phyloP scores from a whole-genome alignment of 2,329 filamentous ascomycete genomes.

The Acrocalymma vagum region DNA sequence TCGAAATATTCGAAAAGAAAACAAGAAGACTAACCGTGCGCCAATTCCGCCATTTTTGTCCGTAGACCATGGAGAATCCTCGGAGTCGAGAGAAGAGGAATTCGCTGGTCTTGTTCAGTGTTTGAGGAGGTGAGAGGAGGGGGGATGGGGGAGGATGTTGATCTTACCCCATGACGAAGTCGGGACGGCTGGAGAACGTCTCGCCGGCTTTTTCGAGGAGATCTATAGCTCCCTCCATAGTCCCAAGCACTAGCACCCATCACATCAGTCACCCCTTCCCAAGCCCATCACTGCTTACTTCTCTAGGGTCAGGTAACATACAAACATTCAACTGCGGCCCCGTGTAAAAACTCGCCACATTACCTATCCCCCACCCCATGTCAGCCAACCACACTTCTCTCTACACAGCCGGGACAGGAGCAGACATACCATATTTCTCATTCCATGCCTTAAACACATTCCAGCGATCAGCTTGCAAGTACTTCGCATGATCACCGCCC shows the following conservation, averaged over 20 bases:
- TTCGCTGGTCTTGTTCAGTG: constrained; percentile 10
- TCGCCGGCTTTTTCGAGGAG: constrained; percentile 13
- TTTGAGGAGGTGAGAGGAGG: constrained; percentile 8
- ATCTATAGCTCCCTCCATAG: constrained; percentile 13
- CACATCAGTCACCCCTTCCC: constrained; percentile 9
- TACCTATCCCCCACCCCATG: constrained; percentile 10
- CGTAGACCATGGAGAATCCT: constrained; percentile 12
- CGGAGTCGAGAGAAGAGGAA: constrained; percentile 13
- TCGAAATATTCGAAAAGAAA: constrained; percentile 8
- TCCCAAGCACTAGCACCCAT: constrained; percentile 11
- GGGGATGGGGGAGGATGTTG: constrained; percentile 5
- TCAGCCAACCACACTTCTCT: constrained; percentile 10
- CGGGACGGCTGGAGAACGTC: constrained; percentile 11
- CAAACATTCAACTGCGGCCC: constrained; percentile 13
- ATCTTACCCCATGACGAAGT: constrained; percentile 13
- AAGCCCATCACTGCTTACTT: constrained; percentile 8
- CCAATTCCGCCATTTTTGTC: constrained; percentile 12
- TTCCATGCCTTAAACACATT: constrained; percentile 15
- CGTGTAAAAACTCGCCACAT: constrained; percentile 13
- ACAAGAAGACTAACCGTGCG: constrained; percentile 10
- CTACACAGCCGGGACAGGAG: constrained; percentile 10
- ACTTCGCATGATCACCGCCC: constrained; percentile 13
- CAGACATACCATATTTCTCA: constrained; percentile 13
- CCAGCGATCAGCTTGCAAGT: constrained; percentile 15
- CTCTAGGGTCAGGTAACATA: constrained; percentile 8